Evolutionary conservation across 31 red algal species (phyloP).

Genomic region (Endocladia muricata): DNA sequence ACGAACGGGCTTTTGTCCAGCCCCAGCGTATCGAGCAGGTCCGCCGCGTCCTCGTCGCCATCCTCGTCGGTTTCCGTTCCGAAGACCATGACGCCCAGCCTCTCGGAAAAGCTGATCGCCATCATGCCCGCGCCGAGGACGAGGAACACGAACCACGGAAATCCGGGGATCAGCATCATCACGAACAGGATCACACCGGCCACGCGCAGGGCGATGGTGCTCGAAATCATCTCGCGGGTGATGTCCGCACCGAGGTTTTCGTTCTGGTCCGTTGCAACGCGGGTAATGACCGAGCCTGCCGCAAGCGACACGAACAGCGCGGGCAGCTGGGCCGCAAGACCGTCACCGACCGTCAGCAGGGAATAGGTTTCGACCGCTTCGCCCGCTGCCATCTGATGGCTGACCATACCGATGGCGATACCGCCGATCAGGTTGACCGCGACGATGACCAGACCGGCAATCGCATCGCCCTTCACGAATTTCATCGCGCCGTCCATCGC

Average conservation of each 20-base stretch:
- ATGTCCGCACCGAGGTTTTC: constrained; percentile 12
- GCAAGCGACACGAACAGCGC: constrained; percentile 10
- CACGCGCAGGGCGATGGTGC: constrained; percentile 12
- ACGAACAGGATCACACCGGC: not conserved
- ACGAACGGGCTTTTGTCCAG: too few relatives aligned
- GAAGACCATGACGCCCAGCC: too few relatives aligned
- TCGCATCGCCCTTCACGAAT: constrained; percentile 39
- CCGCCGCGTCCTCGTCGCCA: too few relatives aligned
- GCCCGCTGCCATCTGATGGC: not conserved
- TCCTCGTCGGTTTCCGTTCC: too few relatives aligned
- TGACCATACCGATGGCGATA: constrained; percentile 6
- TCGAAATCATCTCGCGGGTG: constrained; percentile 1
- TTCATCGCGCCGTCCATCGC: constrained; percentile 38
- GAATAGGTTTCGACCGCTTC: constrained; percentile 8
- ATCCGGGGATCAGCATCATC: constrained; percentile 2
- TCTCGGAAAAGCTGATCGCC: not conserved
- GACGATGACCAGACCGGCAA: constrained; percentile 21
- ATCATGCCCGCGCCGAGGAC: not conserved
- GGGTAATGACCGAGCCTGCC: constrained; percentile 9
- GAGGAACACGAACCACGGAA: constrained; percentile 1
- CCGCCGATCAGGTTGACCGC: constrained; percentile 21
- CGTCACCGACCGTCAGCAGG: constrained; percentile 24
- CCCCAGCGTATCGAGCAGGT: too few relatives aligned
- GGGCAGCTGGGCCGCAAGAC: constrained; percentile 18
- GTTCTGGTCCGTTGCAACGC: constrained; percentile 7